Evolutionary conservation across 2,329 filamentous ascomycete species (phyloP), one percentile per base, ranked within the genome.

Genomic region (Moelleriella libera): DNA sequence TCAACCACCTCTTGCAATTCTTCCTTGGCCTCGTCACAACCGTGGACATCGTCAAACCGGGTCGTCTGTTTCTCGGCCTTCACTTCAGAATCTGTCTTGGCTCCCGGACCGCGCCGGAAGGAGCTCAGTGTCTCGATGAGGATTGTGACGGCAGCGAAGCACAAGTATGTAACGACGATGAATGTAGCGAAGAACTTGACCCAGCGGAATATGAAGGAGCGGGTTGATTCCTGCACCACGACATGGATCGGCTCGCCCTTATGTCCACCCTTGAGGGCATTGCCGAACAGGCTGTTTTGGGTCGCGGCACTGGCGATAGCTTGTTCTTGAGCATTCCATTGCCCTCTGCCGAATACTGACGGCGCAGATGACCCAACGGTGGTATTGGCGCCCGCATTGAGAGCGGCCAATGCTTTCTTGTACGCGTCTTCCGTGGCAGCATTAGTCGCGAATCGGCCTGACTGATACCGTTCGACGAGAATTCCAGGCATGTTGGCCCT

Each of bases 11-110:
- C 92, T 65, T 94, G 86, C 4, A 98, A 77, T 65, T 98, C 92
- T 58, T 98, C 94, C 69, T 97, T 98, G 53, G 92, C 92, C 66
- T 98, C 94, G 53, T 97, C 89, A 55, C 90, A 97, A 46, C 92
- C 92, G 61, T 98, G 92, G 6, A 98, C 92, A 62, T 98, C 92
- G 49, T 75, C 76, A 68, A 98, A 98, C 44, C 86, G 82, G 21
- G 88, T 88, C 49, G 78, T 96, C 63, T 98, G 92, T 57, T 89
- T 82, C 64, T 97, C 87, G 6, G 92, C 83, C 63, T 94, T 90
- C 51, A 89, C 88, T 66, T 98, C 88, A 51, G 85, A 86, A 55
- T 81, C 82, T 49, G 82, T 78, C 60, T 75, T 77, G 46, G 80
- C 81, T 10, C 82, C 80, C 8, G 88, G 82, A 8, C 57, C 59